Conservation (phyloP, 176 grass and related monocot genomes). For the Oryza brachyantha region DNA sequence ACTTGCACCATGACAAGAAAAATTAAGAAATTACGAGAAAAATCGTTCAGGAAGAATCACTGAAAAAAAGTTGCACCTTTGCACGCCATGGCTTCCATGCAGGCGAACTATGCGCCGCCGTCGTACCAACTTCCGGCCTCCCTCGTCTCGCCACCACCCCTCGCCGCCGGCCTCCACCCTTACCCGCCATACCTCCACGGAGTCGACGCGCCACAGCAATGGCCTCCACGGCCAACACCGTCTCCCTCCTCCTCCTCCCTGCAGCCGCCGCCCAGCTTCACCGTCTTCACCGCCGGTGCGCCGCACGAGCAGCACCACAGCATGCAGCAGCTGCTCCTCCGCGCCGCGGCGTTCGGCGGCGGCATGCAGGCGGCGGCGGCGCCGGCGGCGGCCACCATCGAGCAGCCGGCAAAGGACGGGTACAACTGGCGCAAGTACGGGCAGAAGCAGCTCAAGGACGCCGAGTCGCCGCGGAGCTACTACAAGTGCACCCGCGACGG, state of each 20-base stretch:
- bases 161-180: constrained; percentile 22
- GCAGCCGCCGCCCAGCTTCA: constrained; percentile 14
- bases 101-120: constrained; percentile 29
- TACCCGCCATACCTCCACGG: constrained; percentile 24
- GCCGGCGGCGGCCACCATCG: constrained; percentile 25
- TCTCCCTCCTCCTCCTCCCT: constrained; percentile 7
- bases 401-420: constrained; percentile 74
- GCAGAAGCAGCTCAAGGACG: constrained; percentile 86
- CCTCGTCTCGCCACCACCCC: not conserved
- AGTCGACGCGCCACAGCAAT: not conserved
- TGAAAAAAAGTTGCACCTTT: not conserved
- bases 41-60: not conserved
- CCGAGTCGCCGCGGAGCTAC: constrained; percentile 77
- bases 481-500: constrained; percentile 66
- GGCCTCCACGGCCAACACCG: constrained; percentile 2
- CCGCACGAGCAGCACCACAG: constrained; percentile 30
- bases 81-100: not conserved
- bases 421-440: constrained; percentile 90
- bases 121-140: constrained; percentile 25
- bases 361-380: not conserved
- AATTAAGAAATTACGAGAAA: not conserved
- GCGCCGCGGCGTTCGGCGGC: constrained; percentile 6
- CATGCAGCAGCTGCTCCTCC: constrained; percentile 28
- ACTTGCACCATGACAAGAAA: not conserved
- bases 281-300: not conserved